Percentiles rank a stretch among this genome's conserved stretches.
Evolutionary conservation across 371 early-diverging fungal species (phyloP).

Genomic region (Rhizopus microsporus): DNA sequence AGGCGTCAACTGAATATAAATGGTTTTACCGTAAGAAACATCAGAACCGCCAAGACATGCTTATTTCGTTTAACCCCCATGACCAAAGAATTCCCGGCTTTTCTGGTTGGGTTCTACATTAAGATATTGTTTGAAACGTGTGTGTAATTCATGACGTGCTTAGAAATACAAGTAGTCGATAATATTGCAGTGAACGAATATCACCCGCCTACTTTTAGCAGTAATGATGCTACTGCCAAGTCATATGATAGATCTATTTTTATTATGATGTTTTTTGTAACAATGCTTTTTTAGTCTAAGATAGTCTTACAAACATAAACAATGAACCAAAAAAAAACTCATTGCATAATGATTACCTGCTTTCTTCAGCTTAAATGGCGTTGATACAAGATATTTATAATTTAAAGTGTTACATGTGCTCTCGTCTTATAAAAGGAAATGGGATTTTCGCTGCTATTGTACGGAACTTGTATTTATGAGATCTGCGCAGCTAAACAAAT

Average conservation of each 20-base stretch:
- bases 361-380: too few species aligned
- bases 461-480: too few species aligned
- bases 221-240: not conserved
- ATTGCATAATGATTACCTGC: too few species aligned
- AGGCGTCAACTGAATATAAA: conserved; percentile 20
- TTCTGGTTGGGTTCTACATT: conserved; percentile 30
- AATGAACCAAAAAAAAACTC: too few species aligned
- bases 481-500: too few species aligned
- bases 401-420: too few species aligned
- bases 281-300: not conserved
- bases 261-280: not conserved
- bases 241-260: not conserved
- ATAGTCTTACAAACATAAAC: too few species aligned
- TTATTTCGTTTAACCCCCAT: conserved; percentile 34
- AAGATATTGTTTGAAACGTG: conserved; percentile 31
- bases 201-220: conserved; percentile 11
- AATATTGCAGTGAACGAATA: conserved; percentile 23
- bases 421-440: too few species aligned
- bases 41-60: conserved; percentile 19
- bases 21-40: conserved; percentile 27
- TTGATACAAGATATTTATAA: too few species aligned
- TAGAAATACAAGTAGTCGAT: conserved; percentile 14
- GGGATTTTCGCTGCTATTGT: too few species aligned
- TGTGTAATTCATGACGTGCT: conserved; percentile 39
- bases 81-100: conserved; percentile 8